Percentiles rank a stretch among this genome's conserved stretches.
These are phyloP conservation scores for Ophiosphaerella herpotricha DNA, from an alignment of 2,329 filamentous ascomycete species.

Conservation along the genomic window DNA sequence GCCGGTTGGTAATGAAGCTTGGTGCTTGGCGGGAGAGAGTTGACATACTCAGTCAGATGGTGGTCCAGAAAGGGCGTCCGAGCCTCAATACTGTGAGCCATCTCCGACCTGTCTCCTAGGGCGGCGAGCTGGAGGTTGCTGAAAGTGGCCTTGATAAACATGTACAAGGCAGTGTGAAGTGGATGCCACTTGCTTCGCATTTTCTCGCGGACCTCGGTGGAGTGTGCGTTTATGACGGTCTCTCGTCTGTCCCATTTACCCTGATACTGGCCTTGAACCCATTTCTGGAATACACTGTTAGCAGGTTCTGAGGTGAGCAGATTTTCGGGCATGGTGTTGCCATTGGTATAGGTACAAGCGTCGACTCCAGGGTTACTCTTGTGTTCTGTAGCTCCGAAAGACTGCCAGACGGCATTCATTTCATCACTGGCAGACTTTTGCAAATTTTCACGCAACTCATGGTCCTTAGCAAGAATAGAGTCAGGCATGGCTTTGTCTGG, in stretches of 20 bases:
- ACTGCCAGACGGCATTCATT: too few relatives aligned
- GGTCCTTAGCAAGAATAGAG: background rate
- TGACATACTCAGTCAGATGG: conserved; percentile 45
- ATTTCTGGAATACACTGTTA: too few relatives aligned
- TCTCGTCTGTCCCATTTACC: too few relatives aligned
- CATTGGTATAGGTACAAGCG: too few relatives aligned
- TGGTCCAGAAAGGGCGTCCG: conserved; percentile 50
- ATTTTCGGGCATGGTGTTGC: too few relatives aligned
- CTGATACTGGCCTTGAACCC: too few relatives aligned
- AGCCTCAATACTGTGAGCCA: conserved; percentile 48
- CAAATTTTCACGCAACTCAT: too few relatives aligned
- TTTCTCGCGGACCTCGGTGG: conserved; percentile 1
- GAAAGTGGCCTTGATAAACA: conserved; percentile 25
- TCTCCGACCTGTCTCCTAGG: conserved; percentile 53
- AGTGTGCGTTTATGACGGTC: too few relatives aligned
- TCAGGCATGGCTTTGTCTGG: conserved; percentile 40
- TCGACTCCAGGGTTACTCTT: too few relatives aligned
- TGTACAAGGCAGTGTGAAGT: conserved; percentile 23
- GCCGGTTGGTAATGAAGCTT: conserved; percentile 39
- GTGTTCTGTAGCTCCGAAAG: too few relatives aligned
- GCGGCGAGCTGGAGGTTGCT: conserved; percentile 46
- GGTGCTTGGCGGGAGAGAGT: conserved; percentile 41
- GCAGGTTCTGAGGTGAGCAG: too few relatives aligned
- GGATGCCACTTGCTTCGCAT: conserved; percentile 25
- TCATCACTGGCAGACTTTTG: too few relatives aligned